phyloP scores from a whole-genome alignment of 106 monocot species.

The Alisma plantagoaquatica region DNA sequence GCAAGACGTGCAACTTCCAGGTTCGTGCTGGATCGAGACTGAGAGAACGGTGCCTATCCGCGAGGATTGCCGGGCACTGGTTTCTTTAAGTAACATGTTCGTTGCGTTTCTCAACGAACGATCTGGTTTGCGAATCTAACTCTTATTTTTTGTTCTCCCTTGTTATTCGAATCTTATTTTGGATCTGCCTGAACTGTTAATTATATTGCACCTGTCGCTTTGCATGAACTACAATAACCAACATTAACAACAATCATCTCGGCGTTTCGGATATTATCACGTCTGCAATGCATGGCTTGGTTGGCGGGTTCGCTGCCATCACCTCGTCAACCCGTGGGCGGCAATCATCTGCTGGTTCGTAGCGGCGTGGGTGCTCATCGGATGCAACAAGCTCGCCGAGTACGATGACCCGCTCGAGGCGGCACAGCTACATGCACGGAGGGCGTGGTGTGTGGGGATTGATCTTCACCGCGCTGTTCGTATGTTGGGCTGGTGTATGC shows the following conservation, averaged over 20 bases:
- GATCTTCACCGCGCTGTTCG: slow-evolving; percentile 30
- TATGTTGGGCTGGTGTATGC: slow-evolving; percentile 24
- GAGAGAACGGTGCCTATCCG: too few relatives aligned
- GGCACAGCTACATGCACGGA: slow-evolving; percentile 37
- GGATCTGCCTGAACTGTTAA: slow-evolving; percentile 53
- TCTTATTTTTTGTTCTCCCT: too few relatives aligned
- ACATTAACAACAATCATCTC: slow-evolving; percentile 39
- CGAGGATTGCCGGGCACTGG: too few relatives aligned
- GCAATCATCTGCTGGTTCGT: slow-evolving; percentile 30
- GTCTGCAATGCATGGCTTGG: slow-evolving; percentile 40
- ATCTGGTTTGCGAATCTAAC: too few relatives aligned
- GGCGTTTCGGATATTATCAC: slow-evolving; percentile 28
- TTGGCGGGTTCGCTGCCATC: slow-evolving; percentile 38
- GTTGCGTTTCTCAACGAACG: slow-evolving; percentile 17
- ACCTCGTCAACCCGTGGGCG: slow-evolving; percentile 40
- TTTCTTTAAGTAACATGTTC: too few relatives aligned
- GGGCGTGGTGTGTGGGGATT: slow-evolving; percentile 38
- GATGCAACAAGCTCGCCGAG: slow-evolving; percentile 24
- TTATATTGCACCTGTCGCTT: slow-evolving; percentile 28
- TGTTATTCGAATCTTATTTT: slow-evolving; percentile 55
- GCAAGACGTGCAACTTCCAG: too few relatives aligned
- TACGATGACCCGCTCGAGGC: slow-evolving; percentile 40
- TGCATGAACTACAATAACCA: slow-evolving; percentile 36
- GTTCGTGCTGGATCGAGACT: too few relatives aligned
- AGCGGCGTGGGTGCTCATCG: slow-evolving; percentile 29